Evolutionary conservation across 345 rosid species (phyloP), one percentile per base, ranked within the genome.

Genomic region (Lepidium aucheri): DNA sequence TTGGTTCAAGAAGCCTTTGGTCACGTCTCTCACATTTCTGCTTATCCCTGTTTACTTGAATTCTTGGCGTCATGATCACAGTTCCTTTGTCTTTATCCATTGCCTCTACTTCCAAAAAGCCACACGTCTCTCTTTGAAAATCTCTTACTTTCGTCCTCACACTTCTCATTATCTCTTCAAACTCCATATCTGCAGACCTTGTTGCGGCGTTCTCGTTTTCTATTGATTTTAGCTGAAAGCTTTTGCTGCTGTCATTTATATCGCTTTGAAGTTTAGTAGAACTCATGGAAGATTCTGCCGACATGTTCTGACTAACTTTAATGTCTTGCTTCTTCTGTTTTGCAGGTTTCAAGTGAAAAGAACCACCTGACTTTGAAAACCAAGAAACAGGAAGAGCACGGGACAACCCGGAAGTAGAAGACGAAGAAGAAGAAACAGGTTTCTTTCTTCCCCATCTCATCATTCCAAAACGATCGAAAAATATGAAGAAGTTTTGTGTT

Each of bases 361-460:
- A 59, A 50, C 76, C 80, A 83, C 81, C 82, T 76, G 86, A 82
- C 76, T 76, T 84, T 13, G 86, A 78, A 53, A 85, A 77, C 96
- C 90, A 88, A 33, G 92, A 78, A 22, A 54, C 55, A 49, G 82
- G 80, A 53, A 63, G 69, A 44, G 80, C 79, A 54, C 72, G 82
- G 70, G 94, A 79, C 24, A 74, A 38, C 41, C 47, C 65, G 0
- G 70, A 63, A 69, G 75, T 71, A 52, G 79, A 81, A 73, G 77
- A 69, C 8, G 72, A 72, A 66, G 86, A 60, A 1, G 81, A 69
- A 59, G 82, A 39, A 53, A 40, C 69, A 46, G 69, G 44, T 57
- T 71, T 82, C 64, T 85, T 82, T 55, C 74, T 76, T 65, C 88
- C 84, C 95, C 86, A 86, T 84, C 69, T 88, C 93, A 89, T 85